Conservation (phyloP, 2,329 filamentous ascomycete species). For the Colletotrichum filicis region DNA sequence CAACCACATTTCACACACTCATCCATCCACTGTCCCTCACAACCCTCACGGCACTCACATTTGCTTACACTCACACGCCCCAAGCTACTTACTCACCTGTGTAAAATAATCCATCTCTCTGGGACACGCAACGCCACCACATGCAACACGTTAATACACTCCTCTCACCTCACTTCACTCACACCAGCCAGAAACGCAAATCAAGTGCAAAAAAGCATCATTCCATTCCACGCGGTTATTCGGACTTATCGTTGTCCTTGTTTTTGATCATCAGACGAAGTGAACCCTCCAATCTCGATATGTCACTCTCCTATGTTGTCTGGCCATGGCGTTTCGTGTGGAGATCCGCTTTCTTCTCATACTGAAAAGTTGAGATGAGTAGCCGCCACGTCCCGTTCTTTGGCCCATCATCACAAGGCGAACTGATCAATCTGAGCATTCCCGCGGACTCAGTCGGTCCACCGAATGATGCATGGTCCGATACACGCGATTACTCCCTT, state of each 20-base stretch:
- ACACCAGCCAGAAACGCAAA: background rate
- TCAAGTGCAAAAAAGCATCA: background rate
- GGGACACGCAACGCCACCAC: slow-evolving; percentile 18
- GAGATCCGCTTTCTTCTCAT: background rate
- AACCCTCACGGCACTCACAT: background rate
- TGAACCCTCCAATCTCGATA: background rate
- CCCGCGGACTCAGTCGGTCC: background rate
- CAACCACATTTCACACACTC: background rate
- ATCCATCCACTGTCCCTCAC: no score
- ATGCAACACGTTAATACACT: background rate
- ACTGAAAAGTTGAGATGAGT: slow-evolving; percentile 5
- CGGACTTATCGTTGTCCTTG: background rate
- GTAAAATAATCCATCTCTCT: background rate
- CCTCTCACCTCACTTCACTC: background rate
- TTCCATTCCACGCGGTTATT: background rate
- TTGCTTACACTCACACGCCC: background rate
- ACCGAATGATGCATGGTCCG: background rate
- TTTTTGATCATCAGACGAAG: background rate
- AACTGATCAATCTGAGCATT: background rate
- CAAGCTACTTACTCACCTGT: no score
- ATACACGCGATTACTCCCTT: background rate
- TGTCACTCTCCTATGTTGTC: background rate
- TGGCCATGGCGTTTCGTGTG: no score
- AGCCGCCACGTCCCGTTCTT: background rate
- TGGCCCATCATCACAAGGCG: background rate